Evolutionary conservation across 495 filamentous ascomycete species (phyloP), one percentile per base, ranked within the genome.

Genomic region (Aspergillus wentii): DNA sequence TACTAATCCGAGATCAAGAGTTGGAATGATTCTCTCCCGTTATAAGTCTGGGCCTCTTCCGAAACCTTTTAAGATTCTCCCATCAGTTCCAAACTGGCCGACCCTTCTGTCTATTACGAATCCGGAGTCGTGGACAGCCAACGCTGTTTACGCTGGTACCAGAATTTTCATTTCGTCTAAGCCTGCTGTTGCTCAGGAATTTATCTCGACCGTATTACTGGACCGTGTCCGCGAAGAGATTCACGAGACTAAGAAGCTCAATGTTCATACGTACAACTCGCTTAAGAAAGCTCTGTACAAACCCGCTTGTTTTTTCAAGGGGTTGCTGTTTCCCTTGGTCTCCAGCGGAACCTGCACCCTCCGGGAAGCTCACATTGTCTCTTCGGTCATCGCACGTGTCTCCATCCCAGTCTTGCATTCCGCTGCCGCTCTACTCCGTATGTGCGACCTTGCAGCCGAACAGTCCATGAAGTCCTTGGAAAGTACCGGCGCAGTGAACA

Each of bases 61-160:
- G 9, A 97, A 97, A 62, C 91, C 90, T 1, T 94, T 99, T 76
- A 97, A 97, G 62, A 86, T 97, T 42, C 75, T 99, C 20, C 92
- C 94, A 1, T 85, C 87, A 3, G 76, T 97, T 7, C 88, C 88
- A 2, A 80, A 88, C 49, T 95, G 88, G 86, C 85, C 88, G 47
- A 85, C 85, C 14, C 85, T 96, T 28, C 77, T 95, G 46, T 70
- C 78, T 38, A 78, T 92, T 41, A 94, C 88, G 10, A 76, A 76
- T 4, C 88, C 89, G 8, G 83, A 88, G 40, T 71, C 73, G 45
- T 95, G 91, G 92, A 92, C 89, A 0, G 74, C 88, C 13, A 88
- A 97, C 54, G 84, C 84, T 37, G 77, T 82, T 50, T 94, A 85
- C 52, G 86, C 87, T 40, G 88, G 82, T 13, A 97, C 90, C 6